Evolutionary conservation across 805 yeast species (phyloP), one percentile per base, ranked within the genome.

Genomic region (Debaryomyces castellii): DNA sequence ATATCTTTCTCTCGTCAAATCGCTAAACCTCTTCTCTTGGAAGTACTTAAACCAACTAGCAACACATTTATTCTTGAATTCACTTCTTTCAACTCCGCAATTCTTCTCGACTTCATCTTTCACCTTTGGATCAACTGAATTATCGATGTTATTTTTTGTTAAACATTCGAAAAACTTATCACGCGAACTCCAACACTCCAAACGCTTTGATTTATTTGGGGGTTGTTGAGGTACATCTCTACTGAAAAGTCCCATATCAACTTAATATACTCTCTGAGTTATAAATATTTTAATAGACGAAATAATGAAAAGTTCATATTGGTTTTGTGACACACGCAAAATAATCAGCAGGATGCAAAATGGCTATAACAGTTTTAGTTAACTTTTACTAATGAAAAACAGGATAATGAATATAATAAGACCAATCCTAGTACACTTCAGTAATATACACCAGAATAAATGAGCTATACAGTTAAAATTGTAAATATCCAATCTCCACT

Each of bases 121-220:
- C 43, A 69, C 64, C 43, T 73, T 71, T 8, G 80, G 76, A 49
- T 82, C 88, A 44, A 83, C 67, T 16, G 96, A 87, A 62, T 87
- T 87, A 7, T 78, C 80, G 44, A 92, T 83, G 14, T 78, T 68
- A 56, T 85, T 77, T 40, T 67, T 72, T 53, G 86, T 88, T 40
- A 92, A 73, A 63, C 99, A 92, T 7, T 67, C 75, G 57, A 89
- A 89, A 60, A 78, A 90, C 34, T 57, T 55, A 58, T 92, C 99
- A 48, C 99, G 78, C 6, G 92, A 74, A 41, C 84, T 92, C 98
- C 98, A 94, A 70, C 99, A 92, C 48, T 74, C 71, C 59, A 81
- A 77, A 52, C 98, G 79, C 53, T 83, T 80, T 22, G 80, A 67
- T 57, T 91, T 81, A 59, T 81, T 80, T 28, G 86, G 86, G 4